A percentile compares a stretch with the other conserved stretches of the same genome.
Conservation (phyloP, 2,329 filamentous ascomycete species). For the Xylariales sp. region DNA sequence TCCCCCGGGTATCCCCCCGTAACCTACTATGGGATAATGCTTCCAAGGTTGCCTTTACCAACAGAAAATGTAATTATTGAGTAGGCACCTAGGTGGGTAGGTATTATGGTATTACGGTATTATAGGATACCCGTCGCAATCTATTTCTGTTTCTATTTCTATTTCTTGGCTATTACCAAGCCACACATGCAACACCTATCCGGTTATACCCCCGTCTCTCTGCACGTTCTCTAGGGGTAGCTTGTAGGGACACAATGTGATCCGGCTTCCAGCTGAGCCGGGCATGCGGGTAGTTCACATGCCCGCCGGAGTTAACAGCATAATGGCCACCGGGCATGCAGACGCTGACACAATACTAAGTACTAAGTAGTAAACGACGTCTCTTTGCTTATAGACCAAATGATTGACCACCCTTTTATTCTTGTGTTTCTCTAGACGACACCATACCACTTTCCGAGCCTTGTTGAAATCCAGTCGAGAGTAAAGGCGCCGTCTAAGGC, state of each 20-base stretch:
- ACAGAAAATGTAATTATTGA: no score
- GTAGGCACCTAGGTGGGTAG: no score
- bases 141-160: no score
- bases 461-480: background rate
- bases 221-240: background rate
- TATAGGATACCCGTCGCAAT: no score
- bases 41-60: no score
- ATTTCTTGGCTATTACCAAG: background rate
- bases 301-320: slow-evolving; percentile 35
- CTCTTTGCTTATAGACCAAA: slow-evolving; percentile 1
- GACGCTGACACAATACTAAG: slow-evolving; percentile 3
- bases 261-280: slow-evolving; percentile 24
- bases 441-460: background rate
- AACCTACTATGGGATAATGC: no score
- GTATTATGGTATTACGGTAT: no score
- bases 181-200: background rate
- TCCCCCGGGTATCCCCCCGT: no score
- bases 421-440: background rate
- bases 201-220: background rate
- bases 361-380: background rate
- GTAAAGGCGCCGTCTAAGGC: background rate
- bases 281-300: slow-evolving; percentile 33
- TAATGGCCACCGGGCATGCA: slow-evolving; percentile 1
- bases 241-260: background rate
- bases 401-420: background rate